These are phyloP conservation scores for Lachnellula willkommii DNA, from an alignment of 2,329 filamentous ascomycete genomes.

Conservation along the genomic window DNA sequence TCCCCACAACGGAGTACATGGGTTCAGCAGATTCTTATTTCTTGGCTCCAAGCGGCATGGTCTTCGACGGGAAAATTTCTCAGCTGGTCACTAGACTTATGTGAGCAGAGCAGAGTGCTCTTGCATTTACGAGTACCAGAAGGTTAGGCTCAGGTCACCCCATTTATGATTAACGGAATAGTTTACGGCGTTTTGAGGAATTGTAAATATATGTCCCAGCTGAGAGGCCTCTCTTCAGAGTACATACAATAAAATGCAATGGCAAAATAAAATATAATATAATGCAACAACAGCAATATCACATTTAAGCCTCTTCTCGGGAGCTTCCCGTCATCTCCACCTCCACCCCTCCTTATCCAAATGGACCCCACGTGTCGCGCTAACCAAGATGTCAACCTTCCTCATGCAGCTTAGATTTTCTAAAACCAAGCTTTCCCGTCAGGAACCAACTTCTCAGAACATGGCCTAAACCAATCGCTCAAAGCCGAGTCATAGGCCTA, in stretches of 20 bases:
- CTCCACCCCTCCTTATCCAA: background rate
- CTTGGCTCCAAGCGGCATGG: too few relatives aligned
- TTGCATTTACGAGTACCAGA: background rate
- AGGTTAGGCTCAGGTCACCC: background rate
- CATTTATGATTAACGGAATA: background rate
- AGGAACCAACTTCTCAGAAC: background rate
- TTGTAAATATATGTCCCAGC: background rate
- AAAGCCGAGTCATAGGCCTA: too few relatives aligned
- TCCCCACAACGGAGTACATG: too few relatives aligned
- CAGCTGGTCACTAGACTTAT: too few relatives aligned
- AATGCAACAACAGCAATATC: background rate
- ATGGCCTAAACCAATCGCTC: background rate
- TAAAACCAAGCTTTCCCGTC: background rate
- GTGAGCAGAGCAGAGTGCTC: too few relatives aligned
- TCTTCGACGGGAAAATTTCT: too few relatives aligned
- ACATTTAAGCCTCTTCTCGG: background rate
- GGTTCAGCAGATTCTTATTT: too few relatives aligned
- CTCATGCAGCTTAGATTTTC: constrained; percentile 3
- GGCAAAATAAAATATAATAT: background rate
- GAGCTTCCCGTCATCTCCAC: background rate
- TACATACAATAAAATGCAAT: background rate
- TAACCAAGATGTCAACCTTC: constrained; percentile 2
- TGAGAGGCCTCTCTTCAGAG: background rate
- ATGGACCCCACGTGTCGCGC: constrained; percentile 3
- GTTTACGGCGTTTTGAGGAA: background rate